Evolutionary conservation across 2,329 filamentous ascomycete genomes (phyloP).

Genomic region (Calonectria naviculata): DNA sequence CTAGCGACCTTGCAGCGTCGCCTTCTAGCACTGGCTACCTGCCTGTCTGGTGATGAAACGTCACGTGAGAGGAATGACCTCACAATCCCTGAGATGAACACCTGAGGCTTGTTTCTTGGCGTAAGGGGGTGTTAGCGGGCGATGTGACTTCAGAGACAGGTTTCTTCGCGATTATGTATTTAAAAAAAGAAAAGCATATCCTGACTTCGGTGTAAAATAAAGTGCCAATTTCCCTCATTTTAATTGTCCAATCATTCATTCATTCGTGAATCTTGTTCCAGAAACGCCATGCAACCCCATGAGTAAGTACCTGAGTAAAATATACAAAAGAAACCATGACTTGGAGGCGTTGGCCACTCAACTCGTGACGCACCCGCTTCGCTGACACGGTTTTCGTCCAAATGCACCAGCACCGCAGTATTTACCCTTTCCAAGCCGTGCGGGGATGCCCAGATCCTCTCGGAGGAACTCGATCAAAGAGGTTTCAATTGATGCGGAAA

Average conservation of each 20-base stretch:
- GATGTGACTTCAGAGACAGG: neutral
- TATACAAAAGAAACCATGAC: neutral
- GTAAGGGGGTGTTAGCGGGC: neutral
- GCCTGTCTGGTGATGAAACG: neutral
- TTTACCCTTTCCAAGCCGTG: slow-evolving; percentile 34
- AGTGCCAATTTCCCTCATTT: neutral
- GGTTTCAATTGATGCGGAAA: slow-evolving; percentile 69
- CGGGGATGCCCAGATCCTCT: slow-evolving; percentile 41
- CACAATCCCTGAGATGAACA: slow-evolving; percentile 5
- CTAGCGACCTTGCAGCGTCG: slow-evolving; percentile 16
- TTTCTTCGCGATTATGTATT: neutral
- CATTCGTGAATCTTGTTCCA: slow-evolving; percentile 17
- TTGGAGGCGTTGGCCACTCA: slow-evolving; percentile 7
- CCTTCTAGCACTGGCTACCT: neutral
- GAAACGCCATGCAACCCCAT: slow-evolving; percentile 7
- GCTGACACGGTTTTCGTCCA: slow-evolving; percentile 36
- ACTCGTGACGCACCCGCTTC: slow-evolving; percentile 35
- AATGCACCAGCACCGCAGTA: slow-evolving; percentile 38
- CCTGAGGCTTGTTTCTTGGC: neutral
- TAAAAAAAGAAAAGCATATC: neutral
- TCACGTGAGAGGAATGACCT: slow-evolving; percentile 32
- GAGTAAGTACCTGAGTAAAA: neutral
- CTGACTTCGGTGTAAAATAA: neutral
- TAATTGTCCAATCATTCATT: slow-evolving; percentile 13
- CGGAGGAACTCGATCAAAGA: slow-evolving; percentile 65